Evolutionary conservation across 345 rosid species (phyloP), one percentile per base, ranked within the genome.

Genomic region (Noccaea caerulescens): DNA sequence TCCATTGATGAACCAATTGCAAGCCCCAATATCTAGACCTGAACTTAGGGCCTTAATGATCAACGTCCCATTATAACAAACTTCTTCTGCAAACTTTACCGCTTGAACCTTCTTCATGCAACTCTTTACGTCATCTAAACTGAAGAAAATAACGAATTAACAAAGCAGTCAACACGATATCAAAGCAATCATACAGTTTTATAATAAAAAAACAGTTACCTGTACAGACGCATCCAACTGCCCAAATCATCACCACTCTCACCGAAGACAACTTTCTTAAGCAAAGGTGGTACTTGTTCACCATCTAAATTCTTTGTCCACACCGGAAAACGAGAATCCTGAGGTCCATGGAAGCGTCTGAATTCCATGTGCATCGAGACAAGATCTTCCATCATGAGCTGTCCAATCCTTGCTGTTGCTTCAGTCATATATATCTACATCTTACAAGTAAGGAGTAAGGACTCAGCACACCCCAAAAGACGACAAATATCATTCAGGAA

Each of bases 301-400:
- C 84, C 77, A 67, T 87, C 86, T 74, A 87, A 78, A 87, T 84
- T 80, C 55, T 77, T 82, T 88, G 89, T 81, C 94, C 94, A 91
- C 39, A 75, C 51, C 61, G 97, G 94, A 57, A 38, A 77, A 60
- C 77, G 27, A 10, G 82, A 73, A 46, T 81, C 82, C 43, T 76
- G 73, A 20, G 79, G 61, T 23, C 98, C 98, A 67, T 89, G 81
- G 46, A 84, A 83, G 43, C 75, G 77, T 63, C 76, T 81, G 44
- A 82, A 84, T 66, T 93, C 98, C 56, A 50, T 63, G 65, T 89
- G 91, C 96, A 87, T 82, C 13, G 86, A 81, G 68, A 89, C 82
- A 72, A 93, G 94, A 77, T 87, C 93, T 80, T 89, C 91, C 97
- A 93, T 93, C 86, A 85, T 76, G 73, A 91, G 87, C 80, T 85